These are phyloP conservation scores for Alternaria ventricosa DNA, from an alignment of 2,329 filamentous ascomycete species.

Conservation along the genomic window DNA sequence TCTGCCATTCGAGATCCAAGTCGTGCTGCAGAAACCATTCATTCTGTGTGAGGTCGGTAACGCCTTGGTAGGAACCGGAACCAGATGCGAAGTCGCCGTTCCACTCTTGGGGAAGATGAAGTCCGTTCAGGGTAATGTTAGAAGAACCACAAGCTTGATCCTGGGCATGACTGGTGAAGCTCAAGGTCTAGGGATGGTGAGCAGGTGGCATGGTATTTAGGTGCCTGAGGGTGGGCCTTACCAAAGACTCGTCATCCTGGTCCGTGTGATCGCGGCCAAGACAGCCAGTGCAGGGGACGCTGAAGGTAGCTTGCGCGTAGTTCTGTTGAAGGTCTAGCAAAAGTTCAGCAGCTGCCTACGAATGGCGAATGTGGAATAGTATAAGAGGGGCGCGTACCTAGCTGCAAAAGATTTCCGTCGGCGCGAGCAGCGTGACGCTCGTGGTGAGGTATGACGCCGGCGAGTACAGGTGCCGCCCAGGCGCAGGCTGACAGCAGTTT, in stretches of 20 bases:
- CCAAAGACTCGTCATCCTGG: constrained; percentile 51
- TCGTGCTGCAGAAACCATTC: constrained; percentile 44
- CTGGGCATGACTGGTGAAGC: constrained; percentile 49
- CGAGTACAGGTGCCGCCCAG: constrained; percentile 36
- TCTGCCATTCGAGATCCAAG: constrained; percentile 49
- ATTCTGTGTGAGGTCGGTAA: constrained; percentile 41
- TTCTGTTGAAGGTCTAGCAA: constrained; percentile 40
- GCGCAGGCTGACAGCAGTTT: constrained; percentile 41
- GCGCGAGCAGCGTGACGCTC: constrained; percentile 20
- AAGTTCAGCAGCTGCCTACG: constrained; percentile 42
- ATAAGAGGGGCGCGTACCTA: constrained; percentile 39
- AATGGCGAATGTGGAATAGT: constrained; percentile 27
- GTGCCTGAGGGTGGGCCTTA: constrained; percentile 48
- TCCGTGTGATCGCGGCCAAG: constrained; percentile 48
- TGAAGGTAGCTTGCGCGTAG: constrained; percentile 52
- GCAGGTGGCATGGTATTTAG: constrained; percentile 29
- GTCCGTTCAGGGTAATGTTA: constrained; percentile 53
- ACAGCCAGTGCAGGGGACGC: constrained; percentile 51
- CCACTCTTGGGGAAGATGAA: constrained; percentile 48
- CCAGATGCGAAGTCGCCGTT: constrained; percentile 46
- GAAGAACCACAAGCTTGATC: constrained; percentile 47
- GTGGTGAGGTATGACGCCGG: constrained; percentile 34
- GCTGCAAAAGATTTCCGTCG: constrained; percentile 31
- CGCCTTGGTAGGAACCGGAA: constrained; percentile 39
- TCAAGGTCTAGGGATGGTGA: constrained; percentile 50